Base-by-base conservation (phyloP, 1,139 yeast species). In the Yamadazyma atmosphaerica region DNA sequence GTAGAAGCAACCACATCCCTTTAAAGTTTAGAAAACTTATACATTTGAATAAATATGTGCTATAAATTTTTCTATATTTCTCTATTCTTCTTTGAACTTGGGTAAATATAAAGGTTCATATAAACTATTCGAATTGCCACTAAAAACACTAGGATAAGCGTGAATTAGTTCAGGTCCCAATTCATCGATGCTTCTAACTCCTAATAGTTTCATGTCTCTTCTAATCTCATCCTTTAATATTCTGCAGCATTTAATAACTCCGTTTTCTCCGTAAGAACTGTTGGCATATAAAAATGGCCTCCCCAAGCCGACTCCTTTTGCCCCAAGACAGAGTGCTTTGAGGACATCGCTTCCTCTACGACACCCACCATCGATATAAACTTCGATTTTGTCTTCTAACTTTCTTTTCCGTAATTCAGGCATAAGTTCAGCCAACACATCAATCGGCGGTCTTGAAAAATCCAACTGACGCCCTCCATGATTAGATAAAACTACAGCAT, bases 381-480 rank as follows among this genome's bases (percentile, higher is more conserved):
- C 60, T 36, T 74, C 74, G 6, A 71, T 52, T 36, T 65, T 63
- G 6, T 54, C 51, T 33, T 69, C 64, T 27, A 70, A 60, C 1
- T 54, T 51, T 14, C 49, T 49, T 33, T 63, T 55, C 34, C 65
- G 66, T 37, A 74, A 60, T 11, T 66, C 53, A 10, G 71, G 68
- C 49, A 66, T 61, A 12, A 72, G 59, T 41, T 74, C 79, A 2
- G 74, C 74, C 39, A 76, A 59, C 4, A 74, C 67, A 46, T 74
- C 72, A 31, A 76, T 54, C 1, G 81, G 72, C 0, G 81, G 66
- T 39, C 68, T 62, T 2, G 78, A 60, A 29, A 61, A 70, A 39
- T 77, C 81, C 41, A 77, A 55, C 42, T 76, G 79, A 38, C 81
- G 60, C 15, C 81, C 82, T 12, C 81, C 81, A 50, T 76, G 81